Base-by-base conservation (phyloP, 2,329 filamentous ascomycete species). In the Esteya vermicola region DNA sequence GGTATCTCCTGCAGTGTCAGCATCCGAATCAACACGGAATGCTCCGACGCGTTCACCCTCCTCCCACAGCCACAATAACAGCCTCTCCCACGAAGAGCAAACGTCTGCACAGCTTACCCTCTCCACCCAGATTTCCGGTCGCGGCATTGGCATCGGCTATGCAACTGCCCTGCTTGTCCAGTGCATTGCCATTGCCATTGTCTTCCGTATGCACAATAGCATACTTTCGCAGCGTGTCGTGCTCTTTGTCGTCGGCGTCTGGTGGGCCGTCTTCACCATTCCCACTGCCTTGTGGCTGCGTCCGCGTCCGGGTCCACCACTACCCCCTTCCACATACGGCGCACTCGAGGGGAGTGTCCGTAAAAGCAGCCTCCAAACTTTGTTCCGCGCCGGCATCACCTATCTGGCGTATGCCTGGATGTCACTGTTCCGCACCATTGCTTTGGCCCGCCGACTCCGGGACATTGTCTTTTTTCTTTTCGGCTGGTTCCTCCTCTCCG, bases 111-210 rank as follows among this genome's bases (percentile, higher is more conserved):
- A 89, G 55, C 72, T 96, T 46, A 72, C 76, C 45, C 65, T 96
- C 8, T 94, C 88, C 1, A 94, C 88, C 2, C 78, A 81, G 50
- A 93, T 98, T 46, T 96, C 89, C 0, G 85, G 88, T 3, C 82
- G 81, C 51, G 91, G 91, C 10, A 89, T 96, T 39, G 89, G 88
- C 1, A 93, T 94, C 45, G 91, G 91, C 12, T 98, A 98, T 55
- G 76, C 81, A 28, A 86, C 86, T 1, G 85, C 84, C 0, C 68
- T 96, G 1, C 74, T 93, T 43, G 67, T 96, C 10, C 91, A 96
- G 56, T 81, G 84, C 44, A 54, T 85, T 3, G 78, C 81, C 38
- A 89, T 96, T 45, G 59, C 83, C 36, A 72, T 95, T 31, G 71
- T 96, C 3, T 67, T 86, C 30, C 61, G 65, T 3, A 75, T 84